Percentiles rank a stretch among this genome's conserved stretches.
phyloP scores from a whole-genome alignment of 2,329 filamentous ascomycete species.

The Aspergillus oerlinghausenensis region DNA sequence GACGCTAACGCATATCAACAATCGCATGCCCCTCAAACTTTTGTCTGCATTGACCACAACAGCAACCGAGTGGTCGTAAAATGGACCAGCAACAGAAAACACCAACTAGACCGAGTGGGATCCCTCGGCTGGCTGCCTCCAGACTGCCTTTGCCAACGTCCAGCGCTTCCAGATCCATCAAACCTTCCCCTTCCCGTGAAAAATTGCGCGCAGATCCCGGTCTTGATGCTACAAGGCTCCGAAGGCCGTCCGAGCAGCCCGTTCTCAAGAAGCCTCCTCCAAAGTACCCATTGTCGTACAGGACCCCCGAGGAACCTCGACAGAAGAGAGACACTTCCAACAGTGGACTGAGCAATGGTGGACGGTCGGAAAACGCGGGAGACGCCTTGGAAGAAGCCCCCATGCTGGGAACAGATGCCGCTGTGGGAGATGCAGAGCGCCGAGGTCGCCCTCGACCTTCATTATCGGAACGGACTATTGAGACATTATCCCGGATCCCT shows the following conservation, averaged over 20 bases:
- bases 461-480: constrained; percentile 76
- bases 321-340: constrained; percentile 19
- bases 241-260: constrained; percentile 36
- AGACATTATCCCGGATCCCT: constrained; percentile 73
- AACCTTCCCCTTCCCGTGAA: constrained; percentile 46
- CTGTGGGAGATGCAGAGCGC: constrained; percentile 15
- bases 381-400: constrained; percentile 6
- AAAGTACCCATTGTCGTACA: constrained; percentile 22
- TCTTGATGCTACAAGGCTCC: constrained; percentile 32
- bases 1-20: background rate
- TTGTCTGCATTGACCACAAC: background rate
- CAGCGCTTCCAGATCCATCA: constrained; percentile 38
- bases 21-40: background rate
- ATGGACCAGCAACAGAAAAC: constrained; percentile 34
- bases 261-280: constrained; percentile 33
- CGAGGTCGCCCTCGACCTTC: constrained; percentile 29
- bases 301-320: constrained; percentile 12
- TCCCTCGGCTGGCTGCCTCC: constrained; percentile 47
- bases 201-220: constrained; percentile 41
- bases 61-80: constrained; percentile 5
- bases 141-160: constrained; percentile 49
- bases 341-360: constrained; percentile 16
- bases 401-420: constrained; percentile 13
- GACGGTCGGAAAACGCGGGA: constrained; percentile 10
- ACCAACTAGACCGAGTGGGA: constrained; percentile 30